Percentiles rank a stretch among this genome's conserved stretches.
These are phyloP conservation scores for Microbotryum intermedium DNA, from an alignment of 1,284 basidiomycete species.

Conservation along the genomic window DNA sequence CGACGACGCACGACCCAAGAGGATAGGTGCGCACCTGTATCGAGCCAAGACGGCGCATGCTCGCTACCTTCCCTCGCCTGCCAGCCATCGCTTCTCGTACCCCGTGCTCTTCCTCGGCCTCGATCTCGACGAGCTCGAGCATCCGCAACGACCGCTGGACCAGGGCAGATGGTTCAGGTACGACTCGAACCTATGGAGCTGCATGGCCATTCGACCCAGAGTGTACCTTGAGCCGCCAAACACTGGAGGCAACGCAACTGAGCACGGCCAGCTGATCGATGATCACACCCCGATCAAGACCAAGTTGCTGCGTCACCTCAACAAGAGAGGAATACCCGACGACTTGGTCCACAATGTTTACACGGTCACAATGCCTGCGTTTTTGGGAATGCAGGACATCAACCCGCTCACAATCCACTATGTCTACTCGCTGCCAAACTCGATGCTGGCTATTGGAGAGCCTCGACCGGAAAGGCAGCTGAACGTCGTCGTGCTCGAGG, in stretches of 20 bases:
- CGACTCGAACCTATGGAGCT: conserved; percentile 31
- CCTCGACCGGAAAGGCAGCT: conserved; percentile 32
- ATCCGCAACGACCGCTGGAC: conserved; percentile 46
- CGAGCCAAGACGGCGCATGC: conserved; percentile 52
- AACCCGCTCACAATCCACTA: conserved; percentile 69
- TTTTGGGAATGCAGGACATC: conserved; percentile 60
- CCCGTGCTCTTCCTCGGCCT: conserved; percentile 55
- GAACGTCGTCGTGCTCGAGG: conserved; percentile 56
- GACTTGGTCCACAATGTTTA: conserved; percentile 42
- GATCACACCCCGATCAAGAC: not conserved
- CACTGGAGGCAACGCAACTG: not conserved
- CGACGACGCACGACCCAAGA: conserved; percentile 20
- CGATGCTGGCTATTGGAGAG: conserved; percentile 21
- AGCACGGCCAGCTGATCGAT: not conserved
- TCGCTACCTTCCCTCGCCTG: conserved; percentile 49
- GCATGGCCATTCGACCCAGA: conserved; percentile 37
- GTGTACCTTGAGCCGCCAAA: conserved; percentile 6
- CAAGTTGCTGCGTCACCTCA: conserved; percentile 5
- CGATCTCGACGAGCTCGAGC: conserved; percentile 54
- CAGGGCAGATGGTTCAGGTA: conserved; percentile 46
- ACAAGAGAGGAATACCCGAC: conserved; percentile 12
- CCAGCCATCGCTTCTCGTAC: conserved; percentile 56
- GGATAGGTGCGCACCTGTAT: conserved; percentile 44
- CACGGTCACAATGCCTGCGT: conserved; percentile 67
- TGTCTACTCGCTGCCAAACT: conserved; percentile 46